Conservation (phyloP, 2,329 filamentous ascomycete species). For the Monilinia polystroma region DNA sequence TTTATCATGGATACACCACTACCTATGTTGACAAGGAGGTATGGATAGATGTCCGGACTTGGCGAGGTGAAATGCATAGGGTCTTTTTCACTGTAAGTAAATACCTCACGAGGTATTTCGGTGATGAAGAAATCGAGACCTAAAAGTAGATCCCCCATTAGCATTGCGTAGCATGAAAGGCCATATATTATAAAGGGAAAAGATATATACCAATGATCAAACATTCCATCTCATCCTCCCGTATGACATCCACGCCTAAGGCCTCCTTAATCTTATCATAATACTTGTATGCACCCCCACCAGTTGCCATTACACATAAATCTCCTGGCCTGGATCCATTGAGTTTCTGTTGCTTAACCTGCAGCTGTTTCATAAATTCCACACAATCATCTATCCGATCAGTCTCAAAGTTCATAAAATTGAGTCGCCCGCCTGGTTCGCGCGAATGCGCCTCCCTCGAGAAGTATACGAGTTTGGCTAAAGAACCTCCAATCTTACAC, state of each 20-base stretch:
- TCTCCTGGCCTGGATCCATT: constrained; percentile 71
- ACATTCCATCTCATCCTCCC: constrained; percentile 99
- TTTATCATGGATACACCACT: constrained; percentile 97
- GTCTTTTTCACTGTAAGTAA: constrained; percentile 88
- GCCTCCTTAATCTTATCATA: constrained; percentile 86
- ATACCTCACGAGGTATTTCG: constrained; percentile 94
- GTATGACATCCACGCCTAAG: constrained; percentile 80
- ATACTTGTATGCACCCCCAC: constrained; percentile 94
- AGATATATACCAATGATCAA: constrained; percentile 74
- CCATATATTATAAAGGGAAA: neutral
- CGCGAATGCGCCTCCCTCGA: constrained; percentile 78
- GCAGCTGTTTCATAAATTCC: constrained; percentile 82
- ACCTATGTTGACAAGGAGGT: constrained; percentile 96
- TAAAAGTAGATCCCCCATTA: constrained; percentile 40
- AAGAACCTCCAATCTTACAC: constrained; percentile 82
- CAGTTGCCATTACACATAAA: constrained; percentile 91
- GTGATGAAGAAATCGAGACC: constrained; percentile 98
- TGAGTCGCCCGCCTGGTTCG: constrained; percentile 83
- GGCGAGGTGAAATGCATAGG: constrained; percentile 87
- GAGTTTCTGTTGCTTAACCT: constrained; percentile 74
- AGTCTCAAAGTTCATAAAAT: constrained; percentile 96
- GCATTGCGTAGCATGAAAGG: neutral
- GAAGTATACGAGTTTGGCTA: constrained; percentile 97
- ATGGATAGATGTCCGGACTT: constrained; percentile 84
- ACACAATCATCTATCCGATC: constrained; percentile 92